These are phyloP conservation scores for Arachis stenosperma DNA, from an alignment of 306 rosid genomes.

Conservation along the genomic window DNA sequence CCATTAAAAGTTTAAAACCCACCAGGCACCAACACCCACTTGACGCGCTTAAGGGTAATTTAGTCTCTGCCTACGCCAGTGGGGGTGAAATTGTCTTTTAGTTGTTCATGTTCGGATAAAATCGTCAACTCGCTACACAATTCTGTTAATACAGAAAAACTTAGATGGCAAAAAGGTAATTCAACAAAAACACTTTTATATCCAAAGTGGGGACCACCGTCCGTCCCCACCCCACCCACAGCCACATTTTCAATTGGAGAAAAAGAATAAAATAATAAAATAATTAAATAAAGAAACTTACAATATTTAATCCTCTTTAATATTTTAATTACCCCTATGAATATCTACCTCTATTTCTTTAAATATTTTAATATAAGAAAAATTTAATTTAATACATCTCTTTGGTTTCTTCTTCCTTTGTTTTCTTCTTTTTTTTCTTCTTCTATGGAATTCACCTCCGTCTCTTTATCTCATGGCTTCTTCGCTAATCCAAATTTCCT, in stretches of 20 bases:
- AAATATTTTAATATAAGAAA: not conserved
- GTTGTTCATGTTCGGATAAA: not conserved
- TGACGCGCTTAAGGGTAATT: slow-evolving; percentile 14
- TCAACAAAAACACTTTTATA: slow-evolving; percentile 16
- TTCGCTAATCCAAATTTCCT: slow-evolving; percentile 53
- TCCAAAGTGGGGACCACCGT: slow-evolving; percentile 39
- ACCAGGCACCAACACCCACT: no score
- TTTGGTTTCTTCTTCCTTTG: slow-evolving; percentile 58
- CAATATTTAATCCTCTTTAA: slow-evolving; percentile 15
- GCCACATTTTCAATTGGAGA: slow-evolving; percentile 38
- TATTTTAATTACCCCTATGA: slow-evolving; percentile 17
- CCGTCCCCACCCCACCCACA: slow-evolving; percentile 42
- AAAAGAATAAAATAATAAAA: slow-evolving; percentile 39
- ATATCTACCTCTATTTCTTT: not conserved
- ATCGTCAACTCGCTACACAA: not conserved
- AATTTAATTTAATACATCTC: slow-evolving; percentile 22
- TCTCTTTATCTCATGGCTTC: slow-evolving; percentile 47
- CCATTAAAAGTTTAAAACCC: no score
- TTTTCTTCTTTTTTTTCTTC: slow-evolving; percentile 37
- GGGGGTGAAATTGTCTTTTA: slow-evolving; percentile 25
- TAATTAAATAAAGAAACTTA: not conserved
- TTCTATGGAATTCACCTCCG: slow-evolving; percentile 48
- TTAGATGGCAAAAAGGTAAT: slow-evolving; percentile 39
- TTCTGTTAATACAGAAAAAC: slow-evolving; percentile 21
- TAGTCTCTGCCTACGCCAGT: not conserved